phyloP scores from a whole-genome alignment of 2,329 filamentous ascomycete genomes.

The Aspergillus intermedius region DNA sequence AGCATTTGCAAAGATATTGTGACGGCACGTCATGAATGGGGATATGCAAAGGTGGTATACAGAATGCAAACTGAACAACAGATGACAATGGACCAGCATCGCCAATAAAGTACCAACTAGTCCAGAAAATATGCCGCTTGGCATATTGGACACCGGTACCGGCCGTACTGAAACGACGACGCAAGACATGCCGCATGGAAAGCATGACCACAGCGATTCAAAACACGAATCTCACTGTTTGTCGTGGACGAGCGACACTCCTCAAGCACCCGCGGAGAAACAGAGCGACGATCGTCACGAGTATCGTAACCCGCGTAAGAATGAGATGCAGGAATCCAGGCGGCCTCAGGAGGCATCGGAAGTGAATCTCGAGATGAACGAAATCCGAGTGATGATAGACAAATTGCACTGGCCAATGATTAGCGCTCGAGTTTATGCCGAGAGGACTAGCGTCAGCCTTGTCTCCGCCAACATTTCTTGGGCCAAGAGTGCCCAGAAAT shows the following conservation, averaged over 20 bases:
- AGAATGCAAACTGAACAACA: too few relatives aligned
- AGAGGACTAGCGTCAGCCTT: constrained; percentile 14
- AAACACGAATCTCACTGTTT: constrained; percentile 14
- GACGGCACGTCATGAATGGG: too few relatives aligned
- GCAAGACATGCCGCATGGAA: constrained; percentile 24
- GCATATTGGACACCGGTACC: constrained; percentile 25
- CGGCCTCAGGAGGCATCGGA: constrained; percentile 12
- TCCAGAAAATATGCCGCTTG: constrained; percentile 19
- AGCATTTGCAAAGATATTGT: too few relatives aligned
- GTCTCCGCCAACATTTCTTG: constrained; percentile 12
- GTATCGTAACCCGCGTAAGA: not conserved
- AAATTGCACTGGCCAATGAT: constrained; percentile 19
- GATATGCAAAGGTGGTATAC: too few relatives aligned
- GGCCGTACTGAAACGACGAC: constrained; percentile 24
- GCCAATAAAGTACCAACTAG: constrained; percentile 1
- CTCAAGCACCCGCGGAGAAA: not conserved
- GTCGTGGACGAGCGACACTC: constrained; percentile 1
- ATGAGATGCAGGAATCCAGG: constrained; percentile 7
- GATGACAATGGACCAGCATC: not conserved
- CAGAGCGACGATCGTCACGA: too few relatives aligned
- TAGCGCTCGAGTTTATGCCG: constrained; percentile 10
- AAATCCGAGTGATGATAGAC: constrained; percentile 18
- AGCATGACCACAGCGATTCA: constrained; percentile 24
- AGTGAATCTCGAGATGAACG: constrained; percentile 13
- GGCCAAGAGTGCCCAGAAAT: constrained; percentile 11